Percentiles rank a stretch among this genome's conserved stretches.
Conservation (phyloP, 2,329 filamentous ascomycete species). For the Fusarium mundagurra region DNA sequence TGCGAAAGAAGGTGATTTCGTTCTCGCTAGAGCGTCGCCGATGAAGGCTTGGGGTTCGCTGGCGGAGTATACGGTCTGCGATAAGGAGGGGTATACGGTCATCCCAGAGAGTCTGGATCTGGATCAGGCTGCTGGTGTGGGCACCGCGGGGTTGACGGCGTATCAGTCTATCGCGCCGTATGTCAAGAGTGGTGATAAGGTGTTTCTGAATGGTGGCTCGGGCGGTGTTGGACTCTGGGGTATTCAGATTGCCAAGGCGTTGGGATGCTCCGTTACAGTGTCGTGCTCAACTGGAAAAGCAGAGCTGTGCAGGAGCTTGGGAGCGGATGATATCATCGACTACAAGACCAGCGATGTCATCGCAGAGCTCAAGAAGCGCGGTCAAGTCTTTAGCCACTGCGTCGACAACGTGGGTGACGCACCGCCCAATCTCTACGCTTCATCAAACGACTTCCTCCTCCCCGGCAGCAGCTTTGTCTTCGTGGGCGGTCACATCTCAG, state of each 20-base stretch:
- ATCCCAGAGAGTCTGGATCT: slow-evolving; percentile 53
- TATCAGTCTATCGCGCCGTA: slow-evolving; percentile 59
- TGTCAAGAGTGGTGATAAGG: slow-evolving; percentile 61
- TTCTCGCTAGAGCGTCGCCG: slow-evolving; percentile 53
- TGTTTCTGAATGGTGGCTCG: slow-evolving; percentile 73
- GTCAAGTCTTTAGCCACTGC: slow-evolving; percentile 59
- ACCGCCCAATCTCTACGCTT: slow-evolving; percentile 62
- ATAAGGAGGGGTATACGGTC: slow-evolving; percentile 46
- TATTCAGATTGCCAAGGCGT: slow-evolving; percentile 71
- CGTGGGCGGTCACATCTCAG: slow-evolving; percentile 55
- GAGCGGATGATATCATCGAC: slow-evolving; percentile 73
- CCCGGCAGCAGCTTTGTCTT: slow-evolving; percentile 60
- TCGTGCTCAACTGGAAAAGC: slow-evolving; percentile 69
- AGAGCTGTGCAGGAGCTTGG: slow-evolving; percentile 65
- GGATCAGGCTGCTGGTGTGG: slow-evolving; percentile 55
- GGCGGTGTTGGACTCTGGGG: slow-evolving; percentile 70
- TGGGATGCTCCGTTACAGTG: slow-evolving; percentile 69
- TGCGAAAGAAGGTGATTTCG: slow-evolving; percentile 52
- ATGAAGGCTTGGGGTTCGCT: slow-evolving; percentile 52
- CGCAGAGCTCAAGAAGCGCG: slow-evolving; percentile 56
- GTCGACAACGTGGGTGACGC: slow-evolving; percentile 69
- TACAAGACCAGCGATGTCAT: slow-evolving; percentile 64
- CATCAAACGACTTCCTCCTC: slow-evolving; percentile 60
- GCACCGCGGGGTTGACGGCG: slow-evolving; percentile 59
- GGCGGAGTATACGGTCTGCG: slow-evolving; percentile 53